Evolutionary conservation across 2,329 filamentous ascomycete species (phyloP), one percentile per base, ranked within the genome.

Genomic region (Pseudovirgaria hyperparasitica): DNA sequence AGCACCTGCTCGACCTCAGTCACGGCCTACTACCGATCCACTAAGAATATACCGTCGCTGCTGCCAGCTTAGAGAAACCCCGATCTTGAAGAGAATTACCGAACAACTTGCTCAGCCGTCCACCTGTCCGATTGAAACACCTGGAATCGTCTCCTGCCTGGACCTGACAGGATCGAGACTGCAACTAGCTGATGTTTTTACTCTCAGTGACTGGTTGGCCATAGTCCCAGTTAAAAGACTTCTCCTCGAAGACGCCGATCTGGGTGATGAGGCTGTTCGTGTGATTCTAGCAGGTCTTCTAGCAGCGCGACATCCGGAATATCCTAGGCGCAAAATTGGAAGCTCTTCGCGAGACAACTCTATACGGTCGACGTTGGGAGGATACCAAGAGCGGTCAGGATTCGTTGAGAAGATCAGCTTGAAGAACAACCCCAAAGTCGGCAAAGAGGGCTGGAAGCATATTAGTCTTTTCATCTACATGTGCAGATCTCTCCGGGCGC

Each of bases 21-120:
- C 70, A 34, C 63, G 70, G 26, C 86, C 87, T 0, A 94, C 87
- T 0, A 92, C 80, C 2, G 90, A 94, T 46, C 87, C 90, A 2
- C 72, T 86, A 9, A 71, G 87, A 31, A 92, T 98, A 43, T 98
- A 98, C 53, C 72, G 87, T 38, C 70, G 90, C 46, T 96, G 90
- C 50, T 96, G 90, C 48, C 87, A 96, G 48, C 61, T 98, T 16
- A 72, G 90, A 31, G 90, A 96, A 55, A 92, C 85, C 0, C 82
- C 85, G 0, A 86, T 94, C 27, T 61, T 96, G 12, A 92, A 92
- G 52, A 82, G 82, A 44, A 79, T 98, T 24, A 87, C 82, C 0
- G 82, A 92, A 43, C 85, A 94, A 51, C 76, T 98, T 4, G 72
- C 71, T 19, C 72, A 76, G 19, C 67, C 76, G 1, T 66, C 70